Base-by-base conservation (phyloP, 2,329 filamentous ascomycete species). In the Geosmithia putterillii region DNA sequence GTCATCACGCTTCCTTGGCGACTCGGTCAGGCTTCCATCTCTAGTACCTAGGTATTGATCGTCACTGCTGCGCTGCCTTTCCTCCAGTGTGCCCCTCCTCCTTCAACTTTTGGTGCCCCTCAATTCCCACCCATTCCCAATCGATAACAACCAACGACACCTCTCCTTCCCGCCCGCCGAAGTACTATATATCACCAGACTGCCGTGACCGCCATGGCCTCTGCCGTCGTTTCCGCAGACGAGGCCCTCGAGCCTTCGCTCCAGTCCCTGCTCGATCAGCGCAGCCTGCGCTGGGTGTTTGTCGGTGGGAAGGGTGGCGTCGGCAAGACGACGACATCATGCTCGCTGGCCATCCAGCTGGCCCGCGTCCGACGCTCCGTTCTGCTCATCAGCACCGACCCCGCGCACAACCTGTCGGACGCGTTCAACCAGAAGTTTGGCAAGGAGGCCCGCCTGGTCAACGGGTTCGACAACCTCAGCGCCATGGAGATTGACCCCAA, bases 401-500 rank as follows among this genome's bases (percentile, higher is more conserved):
- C 92, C 43, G 92, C 92, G 42, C 92, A 98, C 75, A 98, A 98
- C 68, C 75, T 98, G 50, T 92, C 85, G 54, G 92, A 98, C 69
- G 92, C 92, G 47, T 98, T 98, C 66, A 87, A 86, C 53, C 90
- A 98, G 66, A 98, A 98, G 69, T 98, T 98, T 58, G 92, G 92
- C 70, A 98, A 98, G 73, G 92, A 98, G 65, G 92, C 92, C 43
- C 81, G 88, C 49, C 79, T 95, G 35, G 75, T 98, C 51, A 82
- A 95, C 54, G 92, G 92, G 52, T 95, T 94, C 58, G 79, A 82
- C 28, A 95, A 95, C 64, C 71, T 98, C 52, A 94, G 86, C 60
- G 92, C 92, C 49, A 98, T 98, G 92, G 92, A 98, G 67, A 96
- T 98, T 55, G 92, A 98, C 58, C 92, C 92, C 43, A 96, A 95